Evolutionary conservation across 2,329 filamentous ascomycete species (phyloP), one percentile per base, ranked within the genome.

Genomic region (Colletotrichum lindemuthianum): DNA sequence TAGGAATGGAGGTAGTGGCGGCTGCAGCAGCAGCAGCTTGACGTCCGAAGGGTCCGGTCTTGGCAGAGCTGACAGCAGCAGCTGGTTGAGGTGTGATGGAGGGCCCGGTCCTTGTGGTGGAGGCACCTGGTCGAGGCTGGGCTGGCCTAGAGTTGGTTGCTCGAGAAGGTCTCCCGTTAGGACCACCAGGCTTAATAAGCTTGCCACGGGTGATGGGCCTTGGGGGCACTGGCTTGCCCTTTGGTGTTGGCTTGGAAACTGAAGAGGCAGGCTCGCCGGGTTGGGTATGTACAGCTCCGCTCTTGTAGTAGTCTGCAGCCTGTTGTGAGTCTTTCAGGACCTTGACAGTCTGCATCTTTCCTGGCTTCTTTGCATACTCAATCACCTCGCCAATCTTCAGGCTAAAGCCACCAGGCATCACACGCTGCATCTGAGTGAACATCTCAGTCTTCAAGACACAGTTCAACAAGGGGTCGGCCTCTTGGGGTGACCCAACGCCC

Each of bases 361-460:
- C 92, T 1, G 96, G 96, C 79, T 99, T 99, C 85, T 98, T 99
- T 74, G 95, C 94, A 78, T 97, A 99, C 75, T 97, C 92, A 70
- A 99, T 94, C 64, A 84, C 85, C 34, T 96, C 90, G n/a, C 82
- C 88, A 67, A 98, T 90, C 78, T 92, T 93, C 51, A 99, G 79
- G 74, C 89, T 93, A 74, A 97, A 86, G 9, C 92, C 89, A 8
- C 91, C 92, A 3, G 91, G 89, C 78, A 96, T 91, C 56, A 89
- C 88, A 54, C 88, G 89, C 74, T 90, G 88, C 80, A 99, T 89
- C 68, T 97, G 94, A 0, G 95, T 96, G 74, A 98, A 97, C 78
- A 99, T 90, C 74, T 99, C 96, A 0, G 96, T 99, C 82, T 99
- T 99, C 77, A 99, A 89, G 16, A 97, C 82, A 74, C 96, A 99